Percentiles rank a stretch among this genome's conserved stretches.
Conservation (phyloP, 73 alveolate species). For the Blepharisma stoltei region DNA sequence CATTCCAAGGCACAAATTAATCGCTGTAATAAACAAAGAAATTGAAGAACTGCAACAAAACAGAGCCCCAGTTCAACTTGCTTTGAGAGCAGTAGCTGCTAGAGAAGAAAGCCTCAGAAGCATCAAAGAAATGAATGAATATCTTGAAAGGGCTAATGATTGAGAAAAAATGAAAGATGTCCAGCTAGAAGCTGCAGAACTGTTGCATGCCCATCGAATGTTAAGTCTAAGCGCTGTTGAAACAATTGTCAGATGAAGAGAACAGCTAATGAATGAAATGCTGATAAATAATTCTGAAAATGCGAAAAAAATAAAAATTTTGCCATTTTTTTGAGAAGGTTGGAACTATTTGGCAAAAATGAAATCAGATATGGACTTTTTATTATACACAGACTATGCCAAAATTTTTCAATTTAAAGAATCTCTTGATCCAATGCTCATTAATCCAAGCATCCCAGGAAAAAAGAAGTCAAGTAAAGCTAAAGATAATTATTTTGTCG, state of each 20-base stretch:
- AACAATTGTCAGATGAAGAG: slow-evolving; percentile 50
- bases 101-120: slow-evolving; percentile 52
- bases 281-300: slow-evolving; percentile 14
- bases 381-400: slow-evolving; percentile 32
- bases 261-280: slow-evolving; percentile 21
- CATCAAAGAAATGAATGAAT: slow-evolving; percentile 45
- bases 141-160: slow-evolving; percentile 25
- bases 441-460: slow-evolving; percentile 27
- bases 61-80: slow-evolving; percentile 49
- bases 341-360: slow-evolving; percentile 57
- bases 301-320: slow-evolving; percentile 27
- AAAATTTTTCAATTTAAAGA: slow-evolving; percentile 45
- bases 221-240: slow-evolving; percentile 50
- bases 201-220: slow-evolving; percentile 58
- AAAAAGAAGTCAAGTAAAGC: no score
- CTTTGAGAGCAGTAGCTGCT: slow-evolving; percentile 51
- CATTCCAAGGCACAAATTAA: slow-evolving; percentile 23
- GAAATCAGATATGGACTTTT: slow-evolving; percentile 50
- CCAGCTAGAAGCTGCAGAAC: slow-evolving; percentile 37
- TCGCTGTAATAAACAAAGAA: slow-evolving; percentile 45
- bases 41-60: slow-evolving; percentile 45
- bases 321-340: slow-evolving; percentile 59
- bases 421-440: slow-evolving; percentile 60
- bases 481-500: neutral
- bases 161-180: slow-evolving; percentile 23